These are phyloP conservation scores for Eucalyptus coolabah DNA, from an alignment of 345 rosid species.

Conservation along the genomic window DNA sequence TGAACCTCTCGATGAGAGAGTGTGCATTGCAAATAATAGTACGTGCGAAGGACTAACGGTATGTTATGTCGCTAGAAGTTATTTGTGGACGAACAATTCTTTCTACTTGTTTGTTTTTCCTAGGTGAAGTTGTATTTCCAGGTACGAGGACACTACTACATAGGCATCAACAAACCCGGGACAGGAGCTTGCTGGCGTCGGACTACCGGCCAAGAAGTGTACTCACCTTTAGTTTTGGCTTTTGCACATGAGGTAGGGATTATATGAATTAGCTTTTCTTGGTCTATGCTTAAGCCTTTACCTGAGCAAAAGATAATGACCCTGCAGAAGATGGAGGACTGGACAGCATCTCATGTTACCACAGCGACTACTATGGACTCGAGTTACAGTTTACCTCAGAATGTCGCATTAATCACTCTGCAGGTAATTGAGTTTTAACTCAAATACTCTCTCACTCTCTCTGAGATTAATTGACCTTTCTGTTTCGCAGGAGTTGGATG, in stretches of 20 bases:
- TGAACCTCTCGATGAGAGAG: slow-evolving; percentile 54
- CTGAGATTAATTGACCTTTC: neutral
- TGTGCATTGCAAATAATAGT: slow-evolving; percentile 13
- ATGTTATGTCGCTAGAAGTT: neutral
- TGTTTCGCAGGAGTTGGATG: slow-evolving; percentile 45
- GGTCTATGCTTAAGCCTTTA: neutral
- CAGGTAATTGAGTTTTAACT: slow-evolving; percentile 13
- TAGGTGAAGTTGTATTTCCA: neutral
- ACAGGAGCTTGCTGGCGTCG: slow-evolving; percentile 70
- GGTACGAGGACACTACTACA: slow-evolving; percentile 66
- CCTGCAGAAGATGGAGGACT: slow-evolving; percentile 23
- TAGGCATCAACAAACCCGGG: slow-evolving; percentile 43
- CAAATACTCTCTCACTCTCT: neutral
- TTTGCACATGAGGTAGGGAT: slow-evolving; percentile 54
- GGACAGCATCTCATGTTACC: slow-evolving; percentile 41
- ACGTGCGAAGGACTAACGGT: slow-evolving; percentile 63
- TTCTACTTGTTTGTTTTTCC: neutral
- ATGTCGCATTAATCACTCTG: slow-evolving; percentile 78
- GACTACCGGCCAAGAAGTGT: slow-evolving; percentile 67
- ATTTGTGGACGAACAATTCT: neutral
- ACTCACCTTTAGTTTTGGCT: slow-evolving; percentile 67
- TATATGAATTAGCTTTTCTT: neutral
- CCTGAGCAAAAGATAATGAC: neutral
- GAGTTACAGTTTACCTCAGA: slow-evolving; percentile 53
- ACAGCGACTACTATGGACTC: slow-evolving; percentile 40